Base-by-base conservation (phyloP, 345 rosid species). In the Sonneratia caseolaris region DNA sequence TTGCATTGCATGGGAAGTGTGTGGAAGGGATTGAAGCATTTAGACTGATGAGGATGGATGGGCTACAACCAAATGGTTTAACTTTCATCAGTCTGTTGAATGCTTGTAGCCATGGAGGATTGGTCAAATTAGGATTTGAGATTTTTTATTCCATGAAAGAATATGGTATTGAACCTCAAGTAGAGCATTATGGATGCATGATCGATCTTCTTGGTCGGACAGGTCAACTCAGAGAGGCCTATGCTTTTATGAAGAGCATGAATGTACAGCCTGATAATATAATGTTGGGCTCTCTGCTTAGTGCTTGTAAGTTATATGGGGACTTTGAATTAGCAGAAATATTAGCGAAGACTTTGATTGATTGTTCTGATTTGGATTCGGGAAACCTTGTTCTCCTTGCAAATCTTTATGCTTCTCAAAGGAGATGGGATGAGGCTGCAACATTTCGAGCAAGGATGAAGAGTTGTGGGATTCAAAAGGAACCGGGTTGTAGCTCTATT, bases 41-140 rank as follows among this genome's bases (percentile, higher is more conserved):
- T 69, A 65, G 45, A 16, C 72, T 69, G 70, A 81, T 87, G 89
- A 80, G 77, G 62, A 79, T 75, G 73, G 72, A 67, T 79, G 87
- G 86, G 59, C 37, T 79, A 64, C 71, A 57, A 68, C 92, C 87
- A 64, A 85, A 77, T 73, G 80, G 56, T 65, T 79, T 86, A 62
- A 82, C 92, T 32, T 86, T 89, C 73, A 86, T 86, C 73, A 81
- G 85, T 53, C 76, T 86, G 45, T 73, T 89, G 71, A 86, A 76
- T 49, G 96, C 91, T 5, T 89, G 92, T 69, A 86, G 91, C 77
- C 96, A 89, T 76, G 85, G 88, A 68, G 91, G 92, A 71, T 70
- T 82, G 78, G 76, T 80, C 21, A 87, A 86, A 72, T 69, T 86
- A 69, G 91, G 96, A 35, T 73, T 81, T 38, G 78, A 83, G 72